Percentiles rank a stretch among this genome's conserved stretches.
Evolutionary conservation across 805 yeast species (phyloP).

Genomic region (Kazachstania viticola): DNA sequence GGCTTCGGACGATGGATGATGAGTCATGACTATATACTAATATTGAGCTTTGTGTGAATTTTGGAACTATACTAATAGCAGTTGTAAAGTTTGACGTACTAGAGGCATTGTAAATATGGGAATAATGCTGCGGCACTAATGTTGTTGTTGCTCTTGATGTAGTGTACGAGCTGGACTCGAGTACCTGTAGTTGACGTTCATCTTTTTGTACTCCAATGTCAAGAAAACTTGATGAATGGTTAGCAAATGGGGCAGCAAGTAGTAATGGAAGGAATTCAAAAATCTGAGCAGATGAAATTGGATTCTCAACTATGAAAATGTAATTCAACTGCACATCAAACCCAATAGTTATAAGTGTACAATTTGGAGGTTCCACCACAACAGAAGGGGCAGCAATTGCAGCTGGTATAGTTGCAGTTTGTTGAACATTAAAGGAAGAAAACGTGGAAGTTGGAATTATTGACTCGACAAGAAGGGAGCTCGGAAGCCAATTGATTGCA

Average conservation of each 20-base stretch:
- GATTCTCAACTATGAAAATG: constrained; percentile 71
- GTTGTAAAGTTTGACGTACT: background rate
- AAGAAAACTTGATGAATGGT: no score
- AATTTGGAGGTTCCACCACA: constrained; percentile 28
- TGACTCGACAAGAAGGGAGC: background rate
- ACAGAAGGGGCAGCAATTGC: constrained; percentile 31
- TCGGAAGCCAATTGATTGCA: background rate
- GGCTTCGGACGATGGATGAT: no score
- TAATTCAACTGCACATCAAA: constrained; percentile 73
- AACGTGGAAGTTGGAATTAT: background rate
- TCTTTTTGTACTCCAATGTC: no score
- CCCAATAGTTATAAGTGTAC: constrained; percentile 22
- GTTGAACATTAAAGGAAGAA: background rate
- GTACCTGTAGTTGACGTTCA: no score
- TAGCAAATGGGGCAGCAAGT: constrained; percentile 23
- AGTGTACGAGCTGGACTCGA: no score
- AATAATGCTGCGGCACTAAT: background rate
- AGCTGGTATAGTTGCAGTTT: constrained; percentile 13
- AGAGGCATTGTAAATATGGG: background rate
- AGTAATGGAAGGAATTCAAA: constrained; percentile 62
- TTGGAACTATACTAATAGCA: no score
- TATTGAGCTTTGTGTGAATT: no score
- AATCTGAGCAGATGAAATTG: constrained; percentile 71
- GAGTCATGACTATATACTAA: no score
- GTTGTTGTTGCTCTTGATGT: no score